Conservation (phyloP, 1,284 basidiomycete genomes). For the Waitea zeae region DNA sequence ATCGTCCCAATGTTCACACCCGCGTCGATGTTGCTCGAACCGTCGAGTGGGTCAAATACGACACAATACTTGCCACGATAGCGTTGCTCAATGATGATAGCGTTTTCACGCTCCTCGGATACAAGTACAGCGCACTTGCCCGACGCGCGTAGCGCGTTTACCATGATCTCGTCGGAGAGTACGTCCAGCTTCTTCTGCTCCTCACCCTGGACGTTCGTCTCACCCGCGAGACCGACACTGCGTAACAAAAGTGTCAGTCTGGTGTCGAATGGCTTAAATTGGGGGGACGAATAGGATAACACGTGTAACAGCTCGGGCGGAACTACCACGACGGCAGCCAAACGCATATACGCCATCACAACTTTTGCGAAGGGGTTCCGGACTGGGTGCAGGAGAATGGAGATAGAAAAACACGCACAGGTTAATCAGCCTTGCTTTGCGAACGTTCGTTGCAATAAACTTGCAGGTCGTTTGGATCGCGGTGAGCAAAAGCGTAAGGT, state of each 20-base stretch:
- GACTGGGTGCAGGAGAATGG: not conserved
- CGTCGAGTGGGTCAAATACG: conserved; percentile 97
- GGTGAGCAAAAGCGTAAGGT: conserved; percentile 86
- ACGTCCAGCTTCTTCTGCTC: conserved; percentile 99
- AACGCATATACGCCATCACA: no score
- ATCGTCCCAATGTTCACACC: conserved; percentile 99
- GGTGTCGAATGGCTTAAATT: no score
- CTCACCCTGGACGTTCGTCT: conserved; percentile 94
- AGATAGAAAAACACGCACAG: conserved; percentile 37
- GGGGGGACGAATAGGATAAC: no score
- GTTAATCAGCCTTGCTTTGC: conserved; percentile 94
- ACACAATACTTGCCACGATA: conserved; percentile 84
- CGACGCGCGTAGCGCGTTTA: conserved; percentile 85
- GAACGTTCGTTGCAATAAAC: conserved; percentile 97
- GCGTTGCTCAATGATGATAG: conserved; percentile 73
- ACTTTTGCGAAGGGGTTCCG: no score
- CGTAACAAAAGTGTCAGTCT: no score
- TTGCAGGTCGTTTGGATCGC: conserved; percentile 93
- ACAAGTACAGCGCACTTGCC: conserved; percentile 95
- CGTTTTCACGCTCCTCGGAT: conserved; percentile 90
- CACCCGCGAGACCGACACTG: conserved; percentile 89
- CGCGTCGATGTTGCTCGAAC: conserved; percentile 97
- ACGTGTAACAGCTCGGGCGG: no score
- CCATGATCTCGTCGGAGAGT: conserved; percentile 98
- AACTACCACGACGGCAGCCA: no score